These are phyloP conservation scores for Fusarium stilboides DNA, from an alignment of 2,329 filamentous ascomycete species.

Conservation along the genomic window DNA sequence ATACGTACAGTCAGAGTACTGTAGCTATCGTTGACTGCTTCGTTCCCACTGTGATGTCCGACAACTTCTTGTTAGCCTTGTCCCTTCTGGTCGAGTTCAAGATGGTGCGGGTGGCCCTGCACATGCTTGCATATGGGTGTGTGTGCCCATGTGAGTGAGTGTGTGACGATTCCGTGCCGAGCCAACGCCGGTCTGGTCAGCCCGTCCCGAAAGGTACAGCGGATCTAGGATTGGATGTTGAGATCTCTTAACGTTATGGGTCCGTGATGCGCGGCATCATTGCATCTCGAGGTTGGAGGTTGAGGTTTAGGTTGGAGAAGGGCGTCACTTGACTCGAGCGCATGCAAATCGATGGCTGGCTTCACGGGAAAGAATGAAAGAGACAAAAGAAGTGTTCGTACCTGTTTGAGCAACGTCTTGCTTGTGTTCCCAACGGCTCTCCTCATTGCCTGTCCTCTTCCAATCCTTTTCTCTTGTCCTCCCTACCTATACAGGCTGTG, in stretches of 20 bases:
- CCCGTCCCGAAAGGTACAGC: conserved; percentile 22
- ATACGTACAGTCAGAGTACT: conserved; percentile 6
- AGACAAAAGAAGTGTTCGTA: conserved; percentile 13
- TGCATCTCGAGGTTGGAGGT: conserved; percentile 7
- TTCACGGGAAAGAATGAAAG: not conserved
- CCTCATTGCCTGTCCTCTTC: conserved; percentile 25
- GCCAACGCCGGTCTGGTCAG: conserved; percentile 17
- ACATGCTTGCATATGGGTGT: conserved; percentile 22
- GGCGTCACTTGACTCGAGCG: conserved; percentile 7
- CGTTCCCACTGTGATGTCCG: conserved; percentile 14
- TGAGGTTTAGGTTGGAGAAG: not conserved
- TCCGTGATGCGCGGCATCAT: conserved; percentile 13
- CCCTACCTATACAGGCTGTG: conserved; percentile 14
- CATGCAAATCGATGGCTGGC: not conserved
- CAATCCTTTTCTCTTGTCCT: conserved; percentile 2
- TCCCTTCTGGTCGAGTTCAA: conserved; percentile 5
- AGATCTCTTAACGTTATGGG: not conserved
- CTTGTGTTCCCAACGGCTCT: conserved; percentile 29
- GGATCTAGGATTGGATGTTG: conserved; percentile 27
- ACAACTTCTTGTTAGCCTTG: conserved; percentile 28
- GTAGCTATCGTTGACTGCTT: not conserved
- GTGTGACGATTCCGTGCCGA: conserved; percentile 14
- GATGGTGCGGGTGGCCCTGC: conserved; percentile 20
- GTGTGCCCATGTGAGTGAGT: not conserved
- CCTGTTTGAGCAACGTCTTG: conserved; percentile 37